Evolutionary conservation across 2,329 filamentous ascomycete genomes (phyloP).

Genomic region (Aulographum hederae): DNA sequence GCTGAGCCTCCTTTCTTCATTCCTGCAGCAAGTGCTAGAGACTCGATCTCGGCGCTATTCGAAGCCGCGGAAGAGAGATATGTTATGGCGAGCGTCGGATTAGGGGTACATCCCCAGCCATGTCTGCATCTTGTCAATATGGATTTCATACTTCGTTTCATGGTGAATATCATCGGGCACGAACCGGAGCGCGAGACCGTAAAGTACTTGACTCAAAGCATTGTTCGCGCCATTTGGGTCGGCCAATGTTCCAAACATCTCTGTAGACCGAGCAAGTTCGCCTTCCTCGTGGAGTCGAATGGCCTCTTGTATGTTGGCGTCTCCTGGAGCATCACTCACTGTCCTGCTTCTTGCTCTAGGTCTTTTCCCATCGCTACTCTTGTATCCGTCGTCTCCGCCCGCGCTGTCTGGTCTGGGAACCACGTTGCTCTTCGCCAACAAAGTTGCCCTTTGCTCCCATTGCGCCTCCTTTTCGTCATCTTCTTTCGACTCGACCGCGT

Average conservation of each 20-base stretch:
- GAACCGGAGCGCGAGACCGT: constrained; percentile 74
- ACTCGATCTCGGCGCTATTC: constrained; percentile 76
- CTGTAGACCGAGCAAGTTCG: constrained; percentile 61
- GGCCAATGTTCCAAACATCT: constrained; percentile 67
- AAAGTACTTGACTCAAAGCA: constrained; percentile 85
- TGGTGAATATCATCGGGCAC: constrained; percentile 3
- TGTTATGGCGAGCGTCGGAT: constrained; percentile 55
- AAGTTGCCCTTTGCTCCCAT: constrained; percentile 91
- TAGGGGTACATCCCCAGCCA: constrained; percentile 71
- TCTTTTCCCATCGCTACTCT: constrained; percentile 2
- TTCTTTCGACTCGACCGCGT: constrained; percentile 24
- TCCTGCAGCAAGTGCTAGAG: constrained; percentile 66
- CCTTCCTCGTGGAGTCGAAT: constrained; percentile 82
- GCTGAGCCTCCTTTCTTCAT: constrained; percentile 86
- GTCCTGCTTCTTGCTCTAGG: constrained; percentile 6
- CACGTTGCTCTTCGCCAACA: constrained; percentile 47
- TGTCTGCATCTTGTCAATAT: constrained; percentile 39
- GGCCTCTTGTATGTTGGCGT: constrained; percentile 72
- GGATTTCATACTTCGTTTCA: constrained; percentile 1
- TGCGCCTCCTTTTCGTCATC: constrained; percentile 44
- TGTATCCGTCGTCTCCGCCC: constrained; percentile 7
- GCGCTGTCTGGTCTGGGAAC: constrained; percentile 15
- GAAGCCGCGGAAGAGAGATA: constrained; percentile 80
- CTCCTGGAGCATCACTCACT: constrained; percentile 5
- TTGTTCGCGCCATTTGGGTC: constrained; percentile 76